Evolutionary conservation across 192 early-diverging fungal species (phyloP), one percentile per base, ranked within the genome.

Genomic region (Nowakowskiella sp.): DNA sequence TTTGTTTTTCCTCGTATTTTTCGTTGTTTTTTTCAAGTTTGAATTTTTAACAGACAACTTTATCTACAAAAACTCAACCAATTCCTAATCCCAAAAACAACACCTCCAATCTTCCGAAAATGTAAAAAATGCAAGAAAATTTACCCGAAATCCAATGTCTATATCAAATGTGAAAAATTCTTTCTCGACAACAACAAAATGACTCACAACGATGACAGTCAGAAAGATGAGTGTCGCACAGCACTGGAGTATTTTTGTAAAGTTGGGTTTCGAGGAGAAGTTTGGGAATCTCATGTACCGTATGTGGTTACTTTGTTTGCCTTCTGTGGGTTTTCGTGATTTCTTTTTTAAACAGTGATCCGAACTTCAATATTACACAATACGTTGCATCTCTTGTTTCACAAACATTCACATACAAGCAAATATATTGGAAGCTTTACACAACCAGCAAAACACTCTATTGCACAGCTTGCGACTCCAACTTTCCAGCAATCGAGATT

Each of bases 321-420:
- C 42, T 1, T 42, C 57, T 2, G 9, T 22, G 13, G 48, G 42
- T 10, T 0, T 1, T 19, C n/a, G 24, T 51, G 21, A 31, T 2
- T 23, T 8, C 10, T 49, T 6, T 55, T 26, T 32, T 16, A 39
- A 33, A 51, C 42, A 64, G 58, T 43, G 57, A 66, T 30, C 16
- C 49, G 6, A 33, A 23, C 26, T 76, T 76, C 53, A 49, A 70
- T 46, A 49, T 68, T 19, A 76, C 65, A 31, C 58, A 53, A n/a
- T 71, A 51, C 50, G 30, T 72, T 8, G 66, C 65, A n/a, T n/a
- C n/a, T n/a, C n/a, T n/a, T n/a, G n/a, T n/a, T n/a, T n/a, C n/a
- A n/a, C n/a, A n/a, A n/a, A n/a, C n/a, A n/a, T n/a, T n/a, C n/a
- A n/a, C n/a, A n/a, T n/a, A n/a, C n/a, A n/a, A n/a, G n/a, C n/a